Conservation (phyloP, 1,284 basidiomycete species). For the Pholiota adiposa region DNA sequence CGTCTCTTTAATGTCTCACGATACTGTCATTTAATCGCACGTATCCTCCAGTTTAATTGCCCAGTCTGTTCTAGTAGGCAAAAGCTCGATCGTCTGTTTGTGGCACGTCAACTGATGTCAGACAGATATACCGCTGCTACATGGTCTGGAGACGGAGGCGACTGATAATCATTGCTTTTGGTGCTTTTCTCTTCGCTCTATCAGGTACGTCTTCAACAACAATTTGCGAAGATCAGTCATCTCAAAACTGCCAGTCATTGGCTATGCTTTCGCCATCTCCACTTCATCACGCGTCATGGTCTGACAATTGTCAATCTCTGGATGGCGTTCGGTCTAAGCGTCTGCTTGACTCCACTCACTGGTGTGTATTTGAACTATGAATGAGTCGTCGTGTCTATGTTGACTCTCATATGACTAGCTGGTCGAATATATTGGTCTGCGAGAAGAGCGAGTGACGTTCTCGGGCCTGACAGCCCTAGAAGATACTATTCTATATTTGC, state of each 20-base stretch:
- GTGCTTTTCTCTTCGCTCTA: slow-evolving; percentile 19
- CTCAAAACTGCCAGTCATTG: slow-evolving; percentile 17
- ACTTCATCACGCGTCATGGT: slow-evolving; percentile 10
- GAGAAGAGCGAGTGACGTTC: slow-evolving; percentile 16
- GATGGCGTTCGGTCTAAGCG: slow-evolving; percentile 26
- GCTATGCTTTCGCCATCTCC: slow-evolving; percentile 27
- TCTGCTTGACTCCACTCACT: slow-evolving; percentile 22
- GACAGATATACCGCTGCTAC: slow-evolving; percentile 30
- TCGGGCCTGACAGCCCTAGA: slow-evolving; percentile 20
- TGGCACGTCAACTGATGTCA: neutral
- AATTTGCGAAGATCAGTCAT: neutral
- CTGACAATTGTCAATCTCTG: slow-evolving; percentile 23
- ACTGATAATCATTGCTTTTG: slow-evolving; percentile 19
- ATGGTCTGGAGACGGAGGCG: slow-evolving; percentile 25
- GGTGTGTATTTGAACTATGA: slow-evolving; percentile 11
- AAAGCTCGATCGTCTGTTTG: neutral
- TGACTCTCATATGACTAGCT: slow-evolving; percentile 12
- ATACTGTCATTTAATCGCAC: neutral
- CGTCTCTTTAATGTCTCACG: neutral
- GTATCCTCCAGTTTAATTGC: slow-evolving; percentile 21
- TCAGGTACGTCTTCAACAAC: slow-evolving; percentile 20
- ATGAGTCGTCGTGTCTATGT: neutral
- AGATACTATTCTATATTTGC: slow-evolving; percentile 24
- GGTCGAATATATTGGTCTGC: slow-evolving; percentile 26
- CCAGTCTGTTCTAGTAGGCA: slow-evolving; percentile 24